phyloP scores from a whole-genome alignment of 2,329 filamentous ascomycete genomes.

The Seiridium unicorne region DNA sequence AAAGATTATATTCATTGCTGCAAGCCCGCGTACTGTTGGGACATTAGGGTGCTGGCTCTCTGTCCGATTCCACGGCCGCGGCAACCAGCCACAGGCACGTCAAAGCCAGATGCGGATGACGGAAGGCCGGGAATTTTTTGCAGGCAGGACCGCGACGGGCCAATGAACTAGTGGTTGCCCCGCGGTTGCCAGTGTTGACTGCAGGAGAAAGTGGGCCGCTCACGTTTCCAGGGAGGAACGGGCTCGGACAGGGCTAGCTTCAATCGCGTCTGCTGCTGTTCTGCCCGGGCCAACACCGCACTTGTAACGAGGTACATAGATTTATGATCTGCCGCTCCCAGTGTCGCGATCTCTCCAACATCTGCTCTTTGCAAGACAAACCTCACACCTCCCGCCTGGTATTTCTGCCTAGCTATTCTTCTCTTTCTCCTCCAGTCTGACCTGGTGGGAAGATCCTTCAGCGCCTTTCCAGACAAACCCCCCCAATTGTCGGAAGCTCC shows the following conservation, averaged over 20 bases:
- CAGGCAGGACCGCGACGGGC: constrained; percentile 4
- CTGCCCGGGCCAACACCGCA: not conserved
- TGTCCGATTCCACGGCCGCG: not conserved
- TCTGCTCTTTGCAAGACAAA: not conserved
- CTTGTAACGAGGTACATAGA: not conserved
- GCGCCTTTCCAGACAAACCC: no score
- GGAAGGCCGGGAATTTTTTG: not conserved
- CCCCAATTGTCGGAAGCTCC: no score
- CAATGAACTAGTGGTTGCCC: constrained; percentile 44
- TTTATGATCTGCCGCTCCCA: not conserved
- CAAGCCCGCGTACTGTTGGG: no score
- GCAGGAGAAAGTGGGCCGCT: constrained; percentile 23
- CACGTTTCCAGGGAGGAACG: constrained; percentile 23
- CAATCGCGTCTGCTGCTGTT: constrained; percentile 8
- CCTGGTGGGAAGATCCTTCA: no score
- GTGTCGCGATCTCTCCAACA: not conserved
- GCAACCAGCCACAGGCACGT: not conserved
- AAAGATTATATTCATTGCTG: no score
- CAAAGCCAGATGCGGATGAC: constrained; percentile 11
- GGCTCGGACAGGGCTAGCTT: constrained; percentile 7
- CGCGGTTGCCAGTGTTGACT: constrained; percentile 55
- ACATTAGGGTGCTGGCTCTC: no score
- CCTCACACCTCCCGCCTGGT: not conserved
- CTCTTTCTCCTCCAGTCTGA: not conserved
- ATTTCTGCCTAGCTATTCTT: not conserved